phyloP scores from a whole-genome alignment of 345 rosid genomes.

The Salix caprea region DNA sequence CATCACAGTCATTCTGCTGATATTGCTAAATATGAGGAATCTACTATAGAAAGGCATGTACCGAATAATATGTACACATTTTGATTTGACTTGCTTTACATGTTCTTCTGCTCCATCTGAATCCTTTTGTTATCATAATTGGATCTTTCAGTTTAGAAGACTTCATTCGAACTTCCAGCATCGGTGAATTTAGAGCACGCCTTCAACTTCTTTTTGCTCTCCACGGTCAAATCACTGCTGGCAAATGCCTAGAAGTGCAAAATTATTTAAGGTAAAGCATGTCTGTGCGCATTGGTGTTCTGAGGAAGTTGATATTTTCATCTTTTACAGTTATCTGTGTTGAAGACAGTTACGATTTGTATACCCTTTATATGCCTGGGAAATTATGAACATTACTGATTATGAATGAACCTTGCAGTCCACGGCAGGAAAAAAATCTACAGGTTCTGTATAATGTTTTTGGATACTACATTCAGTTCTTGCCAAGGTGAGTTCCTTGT shows the following conservation, averaged over 20 bases:
- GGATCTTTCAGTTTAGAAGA: slow-evolving; percentile 67
- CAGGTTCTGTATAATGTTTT: slow-evolving; percentile 71
- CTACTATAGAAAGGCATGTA: slow-evolving; percentile 58
- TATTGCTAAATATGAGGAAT: slow-evolving; percentile 41
- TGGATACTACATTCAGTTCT: slow-evolving; percentile 81
- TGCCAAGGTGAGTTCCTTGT: slow-evolving; percentile 60
- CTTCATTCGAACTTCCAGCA: slow-evolving; percentile 73
- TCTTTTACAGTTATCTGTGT: too few species aligned
- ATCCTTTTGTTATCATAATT: slow-evolving; percentile 15
- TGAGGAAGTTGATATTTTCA: too few species aligned
- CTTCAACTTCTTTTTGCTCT: slow-evolving; percentile 82
- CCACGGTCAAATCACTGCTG: slow-evolving; percentile 63
- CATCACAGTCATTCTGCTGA: slow-evolving; percentile 38
- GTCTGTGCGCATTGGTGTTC: too few species aligned
- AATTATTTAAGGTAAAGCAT: slow-evolving; percentile 54
- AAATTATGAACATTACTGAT: slow-evolving; percentile 12
- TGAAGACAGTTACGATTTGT: too few species aligned
- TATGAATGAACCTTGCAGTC: slow-evolving; percentile 39
- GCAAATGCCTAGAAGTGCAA: slow-evolving; percentile 40
- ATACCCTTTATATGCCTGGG: too few species aligned
- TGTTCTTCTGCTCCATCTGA: neutral
- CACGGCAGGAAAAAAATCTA: slow-evolving; percentile 47
- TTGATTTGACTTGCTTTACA: neutral
- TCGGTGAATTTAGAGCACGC: slow-evolving; percentile 84
- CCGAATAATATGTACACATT: neutral